A percentile compares a stretch with the other conserved stretches of the same genome.
phyloP scores from a whole-genome alignment of 179 eudicot species.

The Silene vulgaris region DNA sequence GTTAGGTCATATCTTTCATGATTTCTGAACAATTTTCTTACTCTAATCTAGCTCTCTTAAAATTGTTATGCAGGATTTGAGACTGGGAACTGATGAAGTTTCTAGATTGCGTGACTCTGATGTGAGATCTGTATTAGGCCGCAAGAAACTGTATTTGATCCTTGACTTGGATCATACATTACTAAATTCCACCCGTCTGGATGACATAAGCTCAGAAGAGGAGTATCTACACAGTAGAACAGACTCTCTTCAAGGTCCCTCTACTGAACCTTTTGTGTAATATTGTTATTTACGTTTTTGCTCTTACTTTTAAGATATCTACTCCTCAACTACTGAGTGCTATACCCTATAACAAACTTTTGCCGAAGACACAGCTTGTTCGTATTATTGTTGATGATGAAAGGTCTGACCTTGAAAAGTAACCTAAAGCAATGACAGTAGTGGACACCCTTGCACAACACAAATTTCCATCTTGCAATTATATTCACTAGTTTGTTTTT shows the following conservation, averaged over 20 bases:
- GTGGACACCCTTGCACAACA: background rate
- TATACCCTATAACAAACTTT: background rate
- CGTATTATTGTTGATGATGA: background rate
- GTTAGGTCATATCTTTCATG: background rate
- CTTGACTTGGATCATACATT: slow-evolving; percentile 92
- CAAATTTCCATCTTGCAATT: background rate
- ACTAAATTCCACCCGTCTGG: slow-evolving; percentile 71
- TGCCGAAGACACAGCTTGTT: background rate
- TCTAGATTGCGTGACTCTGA: slow-evolving; percentile 65
- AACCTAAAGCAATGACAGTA: background rate
- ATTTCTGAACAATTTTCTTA: background rate
- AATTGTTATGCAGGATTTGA: slow-evolving; percentile 47
- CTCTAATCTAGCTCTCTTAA: slow-evolving; percentile 2
- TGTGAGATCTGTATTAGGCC: slow-evolving; percentile 49
- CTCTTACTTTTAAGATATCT: background rate
- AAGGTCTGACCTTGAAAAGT: background rate
- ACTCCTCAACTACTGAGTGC: background rate
- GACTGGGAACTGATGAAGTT: slow-evolving; percentile 59
- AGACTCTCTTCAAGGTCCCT: slow-evolving; percentile 61
- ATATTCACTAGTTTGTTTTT: background rate
- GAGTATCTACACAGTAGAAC: slow-evolving; percentile 43
- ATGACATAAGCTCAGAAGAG: slow-evolving; percentile 62
- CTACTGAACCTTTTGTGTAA: slow-evolving; percentile 4
- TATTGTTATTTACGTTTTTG: background rate
- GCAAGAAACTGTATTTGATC: slow-evolving; percentile 65